Conservation (phyloP, 2,329 filamentous ascomycete species). For the Monosporascus sp. region DNA sequence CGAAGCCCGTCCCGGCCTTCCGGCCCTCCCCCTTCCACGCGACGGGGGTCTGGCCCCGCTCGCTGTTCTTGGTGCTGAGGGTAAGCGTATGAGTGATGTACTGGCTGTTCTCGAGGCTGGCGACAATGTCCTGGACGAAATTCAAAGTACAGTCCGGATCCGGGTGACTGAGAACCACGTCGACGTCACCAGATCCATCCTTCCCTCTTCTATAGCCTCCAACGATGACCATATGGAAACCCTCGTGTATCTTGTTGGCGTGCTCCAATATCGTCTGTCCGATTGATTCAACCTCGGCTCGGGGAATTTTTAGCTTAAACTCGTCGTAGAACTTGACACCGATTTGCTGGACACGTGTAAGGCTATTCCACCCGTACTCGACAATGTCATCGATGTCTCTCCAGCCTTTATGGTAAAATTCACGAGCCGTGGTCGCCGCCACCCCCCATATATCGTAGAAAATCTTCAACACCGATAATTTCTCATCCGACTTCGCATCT, state of each 20-base stretch:
- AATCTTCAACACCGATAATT: conserved; percentile 55
- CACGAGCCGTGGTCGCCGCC: conserved; percentile 69
- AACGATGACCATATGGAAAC: conserved; percentile 57
- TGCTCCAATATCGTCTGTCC: conserved; percentile 57
- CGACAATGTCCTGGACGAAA: conserved; percentile 69
- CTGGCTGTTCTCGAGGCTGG: conserved; percentile 59
- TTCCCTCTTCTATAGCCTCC: conserved; percentile 82
- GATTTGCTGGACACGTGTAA: conserved; percentile 83
- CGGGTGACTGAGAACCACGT: conserved; percentile 76
- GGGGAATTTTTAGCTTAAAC: conserved; percentile 64
- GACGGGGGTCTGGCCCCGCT: conserved; percentile 61
- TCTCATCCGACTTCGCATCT: conserved; percentile 58
- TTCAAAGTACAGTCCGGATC: conserved; percentile 61
- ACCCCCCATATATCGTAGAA: conserved; percentile 95
- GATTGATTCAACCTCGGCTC: conserved; percentile 68
- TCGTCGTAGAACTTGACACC: conserved; percentile 93
- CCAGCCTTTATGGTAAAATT: conserved; percentile 79
- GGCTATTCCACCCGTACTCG: conserved; percentile 69
- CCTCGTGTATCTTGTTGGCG: conserved; percentile 55
- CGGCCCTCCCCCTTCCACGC: conserved; percentile 43
- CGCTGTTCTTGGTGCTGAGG: conserved; percentile 63
- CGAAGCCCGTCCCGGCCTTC: conserved; percentile 60
- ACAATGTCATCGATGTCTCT: conserved; percentile 80
- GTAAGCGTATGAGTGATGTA: conserved; percentile 80
- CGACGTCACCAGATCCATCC: conserved; percentile 69